phyloP scores from a whole-genome alignment of 192 early-diverging fungal species.

The Coemansia sp. region DNA sequence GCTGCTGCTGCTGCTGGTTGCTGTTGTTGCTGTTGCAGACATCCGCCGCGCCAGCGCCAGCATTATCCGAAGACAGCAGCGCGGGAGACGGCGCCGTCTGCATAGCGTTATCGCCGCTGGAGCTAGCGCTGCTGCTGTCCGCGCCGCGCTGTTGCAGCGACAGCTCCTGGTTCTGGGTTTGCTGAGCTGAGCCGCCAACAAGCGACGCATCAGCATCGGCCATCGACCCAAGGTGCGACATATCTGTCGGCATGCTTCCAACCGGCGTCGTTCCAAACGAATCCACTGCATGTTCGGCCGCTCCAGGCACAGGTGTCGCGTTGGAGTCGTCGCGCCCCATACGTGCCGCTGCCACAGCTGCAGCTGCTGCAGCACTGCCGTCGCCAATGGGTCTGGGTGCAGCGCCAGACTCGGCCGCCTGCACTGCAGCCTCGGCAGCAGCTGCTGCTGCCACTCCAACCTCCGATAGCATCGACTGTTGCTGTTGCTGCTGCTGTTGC shows the following conservation, averaged over 20 bases:
- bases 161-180: too few species aligned
- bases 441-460: conserved; percentile 17
- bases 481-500: conserved; percentile 25
- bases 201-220: conserved; percentile 40
- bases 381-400: conserved; percentile 2
- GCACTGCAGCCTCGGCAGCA: conserved; percentile 39
- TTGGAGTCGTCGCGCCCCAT: conserved; percentile 43
- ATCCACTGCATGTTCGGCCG: conserved; percentile 30
- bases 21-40: neutral
- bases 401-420: conserved; percentile 21
- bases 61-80: conserved; percentile 10
- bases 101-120: conserved; percentile 10
- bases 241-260: conserved; percentile 35
- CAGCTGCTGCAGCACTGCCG: neutral
- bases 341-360: neutral
- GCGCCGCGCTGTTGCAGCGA: conserved; percentile 7
- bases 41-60: conserved; percentile 4
- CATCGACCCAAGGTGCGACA: conserved; percentile 18
- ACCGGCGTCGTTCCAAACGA: conserved; percentile 55
- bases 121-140: conserved; percentile 5
- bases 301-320: conserved; percentile 46
- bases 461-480: conserved; percentile 9
- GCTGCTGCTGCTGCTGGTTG: conserved; percentile 12
- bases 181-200: conserved; percentile 16
- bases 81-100: conserved; percentile 32